Conservation (phyloP, 345 rosid species). For the Cardiospermum halicacabum region DNA sequence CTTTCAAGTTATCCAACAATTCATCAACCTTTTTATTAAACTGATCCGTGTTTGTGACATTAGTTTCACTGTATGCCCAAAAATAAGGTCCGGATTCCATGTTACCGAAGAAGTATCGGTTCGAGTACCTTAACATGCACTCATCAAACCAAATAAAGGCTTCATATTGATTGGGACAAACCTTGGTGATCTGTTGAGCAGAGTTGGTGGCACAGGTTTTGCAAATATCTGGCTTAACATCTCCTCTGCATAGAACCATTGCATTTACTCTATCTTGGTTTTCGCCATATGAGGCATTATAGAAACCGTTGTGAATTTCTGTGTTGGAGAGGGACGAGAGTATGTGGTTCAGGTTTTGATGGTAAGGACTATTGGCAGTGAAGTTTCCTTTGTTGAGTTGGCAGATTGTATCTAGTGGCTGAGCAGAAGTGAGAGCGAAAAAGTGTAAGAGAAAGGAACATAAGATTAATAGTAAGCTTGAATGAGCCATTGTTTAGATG, state of each 20-base stretch:
- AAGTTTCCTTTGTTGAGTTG: slow-evolving; percentile 30
- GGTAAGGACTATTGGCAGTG: slow-evolving; percentile 28
- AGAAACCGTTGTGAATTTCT: slow-evolving; percentile 21
- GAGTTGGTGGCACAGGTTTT: slow-evolving; percentile 27
- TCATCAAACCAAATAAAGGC: slow-evolving; percentile 32
- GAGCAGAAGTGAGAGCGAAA: slow-evolving; percentile 2
- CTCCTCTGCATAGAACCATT: slow-evolving; percentile 39
- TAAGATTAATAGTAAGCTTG: not conserved
- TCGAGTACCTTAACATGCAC: slow-evolving; percentile 41
- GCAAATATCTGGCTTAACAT: slow-evolving; percentile 27
- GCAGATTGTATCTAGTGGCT: slow-evolving; percentile 8
- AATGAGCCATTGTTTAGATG: not conserved
- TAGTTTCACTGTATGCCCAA: not conserved
- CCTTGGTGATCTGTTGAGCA: slow-evolving; percentile 10
- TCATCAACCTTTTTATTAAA: slow-evolving; percentile 1
- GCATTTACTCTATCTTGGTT: slow-evolving; percentile 25
- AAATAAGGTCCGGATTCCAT: slow-evolving; percentile 16
- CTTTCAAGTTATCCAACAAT: slow-evolving; percentile 15
- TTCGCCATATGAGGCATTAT: slow-evolving; percentile 25
- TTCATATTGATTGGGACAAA: slow-evolving; percentile 23
- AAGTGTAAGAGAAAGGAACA: not conserved
- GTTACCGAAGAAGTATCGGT: slow-evolving; percentile 18
- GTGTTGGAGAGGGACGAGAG: slow-evolving; percentile 22
- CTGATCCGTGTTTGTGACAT: not conserved
- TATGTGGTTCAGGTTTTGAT: slow-evolving; percentile 27